Conservation (phyloP, 169 alveolate genomes). For the Plasmodium fragile region DNA sequence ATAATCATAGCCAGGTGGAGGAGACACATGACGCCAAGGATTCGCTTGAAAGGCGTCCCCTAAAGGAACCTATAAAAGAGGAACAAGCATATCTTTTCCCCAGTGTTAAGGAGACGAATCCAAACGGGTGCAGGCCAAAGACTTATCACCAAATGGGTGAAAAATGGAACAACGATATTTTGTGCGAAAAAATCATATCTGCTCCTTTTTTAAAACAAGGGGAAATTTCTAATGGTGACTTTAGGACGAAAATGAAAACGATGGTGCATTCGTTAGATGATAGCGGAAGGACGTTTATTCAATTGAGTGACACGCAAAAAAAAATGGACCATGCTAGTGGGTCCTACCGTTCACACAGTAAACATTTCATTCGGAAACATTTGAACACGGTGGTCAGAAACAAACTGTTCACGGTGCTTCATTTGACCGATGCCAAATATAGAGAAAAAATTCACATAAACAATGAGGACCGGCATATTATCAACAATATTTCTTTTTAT, state of each 20-base stretch:
- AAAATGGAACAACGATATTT: not conserved
- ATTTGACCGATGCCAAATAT: constrained; percentile 13
- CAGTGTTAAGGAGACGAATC: not conserved
- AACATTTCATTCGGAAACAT: not conserved
- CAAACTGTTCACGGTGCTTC: not conserved
- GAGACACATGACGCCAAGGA: not conserved
- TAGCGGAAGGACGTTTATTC: not conserved
- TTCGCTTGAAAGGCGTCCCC: not conserved
- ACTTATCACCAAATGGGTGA: not conserved
- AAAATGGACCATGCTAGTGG: not conserved
- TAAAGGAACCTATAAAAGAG: not conserved
- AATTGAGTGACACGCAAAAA: not conserved
- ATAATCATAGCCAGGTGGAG: not conserved
- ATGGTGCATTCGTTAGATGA: not conserved
- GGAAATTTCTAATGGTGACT: constrained; percentile 8
- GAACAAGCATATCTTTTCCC: not conserved
- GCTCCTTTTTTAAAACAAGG: not conserved
- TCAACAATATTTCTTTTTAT: constrained; percentile 27
- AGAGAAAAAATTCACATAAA: not conserved
- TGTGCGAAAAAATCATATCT: not conserved
- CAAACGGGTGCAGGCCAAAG: not conserved
- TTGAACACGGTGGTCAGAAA: not conserved
- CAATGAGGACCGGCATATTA: not conserved
- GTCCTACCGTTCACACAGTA: not conserved
- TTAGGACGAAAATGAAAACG: not conserved